These are phyloP conservation scores for Zoysia matrella DNA, from an alignment of 202 grass and related monocot genomes.

Conservation along the genomic window DNA sequence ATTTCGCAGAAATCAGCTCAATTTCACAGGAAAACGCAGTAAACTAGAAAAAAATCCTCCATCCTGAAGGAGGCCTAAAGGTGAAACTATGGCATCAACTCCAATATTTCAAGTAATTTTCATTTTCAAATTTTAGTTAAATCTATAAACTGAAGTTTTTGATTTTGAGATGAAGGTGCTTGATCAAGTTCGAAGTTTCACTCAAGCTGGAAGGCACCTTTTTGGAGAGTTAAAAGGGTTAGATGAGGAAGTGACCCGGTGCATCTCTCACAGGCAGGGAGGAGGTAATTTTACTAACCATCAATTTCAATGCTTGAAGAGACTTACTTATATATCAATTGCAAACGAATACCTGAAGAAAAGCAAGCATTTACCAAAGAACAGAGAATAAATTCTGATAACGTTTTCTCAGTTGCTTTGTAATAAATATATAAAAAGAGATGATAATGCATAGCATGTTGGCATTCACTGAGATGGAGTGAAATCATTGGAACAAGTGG, in stretches of 20 bases:
- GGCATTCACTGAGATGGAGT: background rate
- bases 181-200: background rate
- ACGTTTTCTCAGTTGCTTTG: background rate
- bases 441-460: background rate
- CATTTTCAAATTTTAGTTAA: background rate
- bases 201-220: background rate
- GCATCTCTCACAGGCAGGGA: background rate
- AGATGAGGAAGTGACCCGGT: background rate
- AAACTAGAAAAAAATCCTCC: too few relatives aligned
- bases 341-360: background rate
- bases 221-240: background rate
- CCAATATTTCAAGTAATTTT: background rate
- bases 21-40: too few relatives aligned
- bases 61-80: background rate
- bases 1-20: too few relatives aligned
- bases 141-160: background rate
- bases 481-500: background rate
- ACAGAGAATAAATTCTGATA: background rate
- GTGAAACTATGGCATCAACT: background rate
- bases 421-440: background rate
- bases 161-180: background rate
- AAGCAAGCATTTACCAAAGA: background rate
- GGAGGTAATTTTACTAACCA: background rate
- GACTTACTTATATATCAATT: background rate
- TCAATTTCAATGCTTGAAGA: background rate